A percentile compares a stretch with the other conserved stretches of the same genome.
These are phyloP conservation scores for Corynespora cassiicola DNA, from an alignment of 2,329 filamentous ascomycete genomes.

Conservation along the genomic window DNA sequence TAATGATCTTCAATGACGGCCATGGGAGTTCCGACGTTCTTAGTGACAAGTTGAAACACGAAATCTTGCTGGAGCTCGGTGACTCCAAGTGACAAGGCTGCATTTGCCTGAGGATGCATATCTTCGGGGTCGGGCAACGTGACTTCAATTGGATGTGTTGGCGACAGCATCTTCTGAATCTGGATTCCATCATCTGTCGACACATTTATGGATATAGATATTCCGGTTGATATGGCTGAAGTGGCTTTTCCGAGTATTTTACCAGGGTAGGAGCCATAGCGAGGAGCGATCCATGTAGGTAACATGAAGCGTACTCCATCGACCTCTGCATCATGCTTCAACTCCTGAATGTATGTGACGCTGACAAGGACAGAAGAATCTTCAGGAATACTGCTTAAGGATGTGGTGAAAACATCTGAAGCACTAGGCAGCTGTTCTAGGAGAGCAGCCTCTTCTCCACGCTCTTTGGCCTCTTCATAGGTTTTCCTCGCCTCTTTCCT, in stretches of 20 bases:
- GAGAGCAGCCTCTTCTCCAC: constrained; percentile 67
- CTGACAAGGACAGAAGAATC: constrained; percentile 62
- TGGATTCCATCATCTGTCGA: constrained; percentile 59
- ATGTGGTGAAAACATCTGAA: constrained; percentile 70
- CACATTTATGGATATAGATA: constrained; percentile 63
- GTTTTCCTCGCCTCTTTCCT: constrained; percentile 64
- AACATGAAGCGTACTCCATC: constrained; percentile 72
- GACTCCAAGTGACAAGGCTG: constrained; percentile 60
- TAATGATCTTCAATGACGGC: constrained; percentile 71
- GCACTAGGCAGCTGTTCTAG: constrained; percentile 65
- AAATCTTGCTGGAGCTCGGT: constrained; percentile 69
- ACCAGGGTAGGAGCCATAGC: constrained; percentile 61
- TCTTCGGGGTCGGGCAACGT: constrained; percentile 62
- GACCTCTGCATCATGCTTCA: constrained; percentile 71
- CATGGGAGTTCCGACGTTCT: constrained; percentile 62
- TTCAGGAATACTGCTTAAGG: constrained; percentile 69
- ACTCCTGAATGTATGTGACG: constrained; percentile 70
- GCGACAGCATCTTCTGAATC: constrained; percentile 68
- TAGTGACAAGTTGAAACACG: constrained; percentile 66
- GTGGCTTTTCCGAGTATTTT: constrained; percentile 12
- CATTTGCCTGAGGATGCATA: constrained; percentile 64
- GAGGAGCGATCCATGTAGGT: constrained; percentile 68
- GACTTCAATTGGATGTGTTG: constrained; percentile 70
- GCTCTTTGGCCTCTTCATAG: constrained; percentile 63
- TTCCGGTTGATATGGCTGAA: constrained; percentile 37